Percentiles rank a stretch among this genome's conserved stretches.
These are phyloP conservation scores for Mucor mucedo DNA, from an alignment of 371 early-diverging fungal species.

Conservation along the genomic window DNA sequence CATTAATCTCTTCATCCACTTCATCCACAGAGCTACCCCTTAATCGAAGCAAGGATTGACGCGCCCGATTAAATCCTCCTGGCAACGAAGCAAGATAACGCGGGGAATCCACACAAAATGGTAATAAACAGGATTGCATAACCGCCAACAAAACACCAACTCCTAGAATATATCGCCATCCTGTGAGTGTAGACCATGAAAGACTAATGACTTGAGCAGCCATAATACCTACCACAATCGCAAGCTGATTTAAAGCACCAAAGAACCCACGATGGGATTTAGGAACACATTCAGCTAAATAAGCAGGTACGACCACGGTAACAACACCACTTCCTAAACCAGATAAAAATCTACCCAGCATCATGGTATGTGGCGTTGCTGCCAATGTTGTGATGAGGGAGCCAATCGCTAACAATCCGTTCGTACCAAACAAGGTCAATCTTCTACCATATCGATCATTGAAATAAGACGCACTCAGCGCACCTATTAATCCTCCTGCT, in stretches of 20 bases:
- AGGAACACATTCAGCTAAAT: conserved; percentile 87
- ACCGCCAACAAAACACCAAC: conserved; percentile 63
- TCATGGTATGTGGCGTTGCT: conserved; percentile 51
- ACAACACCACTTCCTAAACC: conserved; percentile 88
- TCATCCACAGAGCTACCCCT: conserved; percentile 55
- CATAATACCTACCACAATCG: conserved; percentile 84
- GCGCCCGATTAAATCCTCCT: conserved; percentile 60
- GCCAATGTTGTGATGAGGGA: conserved; percentile 72
- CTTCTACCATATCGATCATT: conserved; percentile 80
- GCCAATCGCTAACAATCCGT: conserved; percentile 63
- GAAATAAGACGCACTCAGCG: conserved; percentile 72
- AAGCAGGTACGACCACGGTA: conserved; percentile 86
- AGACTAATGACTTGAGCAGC: conserved; percentile 70
- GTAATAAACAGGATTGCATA: conserved; percentile 66
- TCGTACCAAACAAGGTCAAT: conserved; percentile 70
- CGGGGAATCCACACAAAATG: conserved; percentile 84
- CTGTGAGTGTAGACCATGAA: conserved; percentile 57
- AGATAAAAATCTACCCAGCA: conserved; percentile 79
- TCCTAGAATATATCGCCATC: conserved; percentile 72
- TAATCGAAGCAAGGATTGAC: conserved; percentile 58
- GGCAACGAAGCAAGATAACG: conserved; percentile 63
- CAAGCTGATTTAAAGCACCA: conserved; percentile 84
- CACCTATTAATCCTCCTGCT: conserved; percentile 85
- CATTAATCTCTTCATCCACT: conserved; percentile 68
- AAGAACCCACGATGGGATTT: conserved; percentile 73